phyloP scores from a whole-genome alignment of 1,284 basidiomycete species.

The Ustilago xerochloae region DNA sequence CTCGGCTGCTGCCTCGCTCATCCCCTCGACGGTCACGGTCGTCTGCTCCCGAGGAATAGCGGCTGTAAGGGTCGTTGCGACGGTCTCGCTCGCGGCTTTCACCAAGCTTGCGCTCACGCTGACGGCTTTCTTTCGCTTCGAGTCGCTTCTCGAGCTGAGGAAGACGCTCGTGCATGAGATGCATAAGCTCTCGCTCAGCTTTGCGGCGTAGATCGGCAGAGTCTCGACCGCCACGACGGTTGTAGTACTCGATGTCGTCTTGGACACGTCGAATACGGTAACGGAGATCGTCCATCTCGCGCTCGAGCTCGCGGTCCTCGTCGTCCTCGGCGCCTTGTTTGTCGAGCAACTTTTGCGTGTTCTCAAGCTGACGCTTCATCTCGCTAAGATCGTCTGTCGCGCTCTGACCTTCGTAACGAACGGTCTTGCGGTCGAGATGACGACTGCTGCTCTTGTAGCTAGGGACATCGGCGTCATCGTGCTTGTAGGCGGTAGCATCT shows the following conservation, averaged over 20 bases:
- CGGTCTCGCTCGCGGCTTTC: slow-evolving; percentile 80
- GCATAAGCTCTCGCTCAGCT: slow-evolving; percentile 87
- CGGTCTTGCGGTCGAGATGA: slow-evolving; percentile 85
- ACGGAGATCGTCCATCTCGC: slow-evolving; percentile 87
- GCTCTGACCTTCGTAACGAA: slow-evolving; percentile 80
- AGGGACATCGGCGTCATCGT: slow-evolving; percentile 74
- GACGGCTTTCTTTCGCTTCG: slow-evolving; percentile 80
- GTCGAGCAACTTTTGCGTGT: slow-evolving; percentile 85
- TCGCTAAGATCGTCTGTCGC: slow-evolving; percentile 79
- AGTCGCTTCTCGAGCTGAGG: slow-evolving; percentile 90
- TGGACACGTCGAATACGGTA: slow-evolving; percentile 87
- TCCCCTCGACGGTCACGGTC: slow-evolving; percentile 45
- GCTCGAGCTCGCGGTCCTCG: slow-evolving; percentile 75
- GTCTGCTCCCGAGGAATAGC: slow-evolving; percentile 27
- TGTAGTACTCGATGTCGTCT: slow-evolving; percentile 91
- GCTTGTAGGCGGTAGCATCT: slow-evolving; percentile 95
- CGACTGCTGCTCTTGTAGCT: slow-evolving; percentile 85
- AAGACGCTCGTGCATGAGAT: slow-evolving; percentile 88
- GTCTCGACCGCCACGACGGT: slow-evolving; percentile 79
- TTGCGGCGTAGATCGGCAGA: slow-evolving; percentile 81
- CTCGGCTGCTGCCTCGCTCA: slow-evolving; percentile 21
- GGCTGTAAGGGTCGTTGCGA: slow-evolving; percentile 76
- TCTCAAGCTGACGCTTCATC: slow-evolving; percentile 85
- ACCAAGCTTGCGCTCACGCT: slow-evolving; percentile 73
- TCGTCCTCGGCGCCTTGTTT: slow-evolving; percentile 83